Percentiles rank a stretch among this genome's conserved stretches.
Conservation (phyloP, 805 yeast species). For the Kodamaea lidongshanica region DNA sequence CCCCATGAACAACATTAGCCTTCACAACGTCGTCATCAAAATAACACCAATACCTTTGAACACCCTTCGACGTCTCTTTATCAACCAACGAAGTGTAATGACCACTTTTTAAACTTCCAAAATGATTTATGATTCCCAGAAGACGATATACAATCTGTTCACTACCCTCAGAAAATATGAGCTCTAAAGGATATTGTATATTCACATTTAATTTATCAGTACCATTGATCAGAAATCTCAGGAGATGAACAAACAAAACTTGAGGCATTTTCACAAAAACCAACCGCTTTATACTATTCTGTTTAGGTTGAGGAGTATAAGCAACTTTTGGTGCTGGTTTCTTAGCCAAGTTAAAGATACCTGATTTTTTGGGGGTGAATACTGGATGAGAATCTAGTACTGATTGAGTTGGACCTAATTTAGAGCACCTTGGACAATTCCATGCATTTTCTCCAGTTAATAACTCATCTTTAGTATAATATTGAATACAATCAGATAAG, state of each 20-base stretch:
- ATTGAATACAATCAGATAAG: conserved; percentile 56
- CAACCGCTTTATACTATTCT: conserved; percentile 22
- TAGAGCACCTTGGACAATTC: conserved; percentile 71
- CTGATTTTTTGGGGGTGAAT: conserved; percentile 29
- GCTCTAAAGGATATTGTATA: conserved; percentile 50
- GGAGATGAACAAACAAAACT: conserved; percentile 34
- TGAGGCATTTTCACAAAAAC: conserved; percentile 32
- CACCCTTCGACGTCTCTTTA: conserved; percentile 23
- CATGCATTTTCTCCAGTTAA: conserved; percentile 74
- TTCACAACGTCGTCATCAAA: conserved; percentile 67
- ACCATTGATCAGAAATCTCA: conserved; percentile 42
- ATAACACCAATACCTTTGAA: conserved; percentile 52
- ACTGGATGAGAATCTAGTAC: conserved; percentile 32
- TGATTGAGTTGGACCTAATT: conserved; percentile 12
- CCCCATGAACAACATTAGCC: conserved; percentile 42
- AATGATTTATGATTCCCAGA: conserved; percentile 63
- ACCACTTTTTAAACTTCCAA: conserved; percentile 65
- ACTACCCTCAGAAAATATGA: conserved; percentile 40
- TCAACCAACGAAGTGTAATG: conserved; percentile 69
- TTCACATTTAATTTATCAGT: conserved; percentile 47
- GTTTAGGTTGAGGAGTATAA: conserved; percentile 5
- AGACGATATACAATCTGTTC: conserved; percentile 43
- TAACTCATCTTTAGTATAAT: conserved; percentile 59
- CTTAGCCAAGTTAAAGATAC: conserved; percentile 29
- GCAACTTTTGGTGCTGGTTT: conserved; percentile 28